phyloP scores from a whole-genome alignment of 2,329 filamentous ascomycete species.

The Dactylellina parvicollis region DNA sequence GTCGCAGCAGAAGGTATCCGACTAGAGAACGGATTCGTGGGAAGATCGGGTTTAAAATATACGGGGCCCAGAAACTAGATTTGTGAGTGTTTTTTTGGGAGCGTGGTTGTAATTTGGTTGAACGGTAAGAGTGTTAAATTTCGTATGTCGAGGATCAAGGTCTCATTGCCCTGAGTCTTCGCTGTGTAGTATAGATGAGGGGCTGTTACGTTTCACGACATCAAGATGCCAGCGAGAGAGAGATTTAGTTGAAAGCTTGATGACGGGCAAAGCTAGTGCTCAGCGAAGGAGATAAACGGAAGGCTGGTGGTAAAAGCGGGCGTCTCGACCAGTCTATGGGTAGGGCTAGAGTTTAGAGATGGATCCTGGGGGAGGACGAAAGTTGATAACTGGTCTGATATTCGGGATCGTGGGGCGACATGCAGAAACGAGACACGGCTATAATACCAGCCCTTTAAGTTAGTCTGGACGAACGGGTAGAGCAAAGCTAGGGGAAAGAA shows the following conservation, averaged over 20 bases:
- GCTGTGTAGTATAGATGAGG: slow-evolving; percentile 39
- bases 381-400: slow-evolving; percentile 38
- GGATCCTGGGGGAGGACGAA: slow-evolving; percentile 36
- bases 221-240: slow-evolving; percentile 22
- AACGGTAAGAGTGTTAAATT: slow-evolving; percentile 15
- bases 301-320: slow-evolving; percentile 1
- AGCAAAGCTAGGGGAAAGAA: slow-evolving; percentile 5
- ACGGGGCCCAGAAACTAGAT: slow-evolving; percentile 3
- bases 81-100: background rate
- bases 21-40: slow-evolving; percentile 19
- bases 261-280: slow-evolving; percentile 9
- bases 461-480: slow-evolving; percentile 40
- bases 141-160: slow-evolving; percentile 4
- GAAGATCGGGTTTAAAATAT: background rate
- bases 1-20: slow-evolving; percentile 19
- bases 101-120: slow-evolving; percentile 27
- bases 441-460: slow-evolving; percentile 38
- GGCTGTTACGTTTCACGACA: slow-evolving; percentile 52
- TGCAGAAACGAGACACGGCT: slow-evolving; percentile 45
- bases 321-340: slow-evolving; percentile 31
- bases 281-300: slow-evolving; percentile 10
- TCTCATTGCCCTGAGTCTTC: slow-evolving; percentile 4
- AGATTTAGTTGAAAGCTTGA: slow-evolving; percentile 6
- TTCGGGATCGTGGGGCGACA: slow-evolving; percentile 43
- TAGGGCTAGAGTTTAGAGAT: slow-evolving; percentile 28